phyloP scores from a whole-genome alignment of 2,329 filamentous ascomycete genomes.

The Apiospora marii region DNA sequence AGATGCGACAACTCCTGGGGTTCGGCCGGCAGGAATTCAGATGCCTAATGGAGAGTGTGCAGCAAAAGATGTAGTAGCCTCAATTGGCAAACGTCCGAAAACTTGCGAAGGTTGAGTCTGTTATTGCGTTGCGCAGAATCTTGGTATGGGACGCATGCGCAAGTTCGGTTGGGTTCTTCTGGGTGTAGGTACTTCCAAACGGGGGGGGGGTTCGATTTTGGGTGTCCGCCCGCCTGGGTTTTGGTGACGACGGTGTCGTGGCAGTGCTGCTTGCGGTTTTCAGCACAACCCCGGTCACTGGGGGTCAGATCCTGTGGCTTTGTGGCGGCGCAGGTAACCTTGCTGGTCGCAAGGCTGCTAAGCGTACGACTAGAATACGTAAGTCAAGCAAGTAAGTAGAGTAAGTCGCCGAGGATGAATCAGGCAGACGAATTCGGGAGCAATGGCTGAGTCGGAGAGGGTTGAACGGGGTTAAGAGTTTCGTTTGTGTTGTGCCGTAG shows the following conservation, averaged over 20 bases:
- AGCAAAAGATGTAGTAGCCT: background rate
- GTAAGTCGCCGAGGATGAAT: background rate
- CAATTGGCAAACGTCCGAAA: background rate
- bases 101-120: background rate
- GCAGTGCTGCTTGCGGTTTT: constrained; percentile 22
- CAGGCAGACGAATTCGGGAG: background rate
- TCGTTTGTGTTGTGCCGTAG: background rate
- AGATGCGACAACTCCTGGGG: background rate
- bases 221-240: constrained; percentile 13
- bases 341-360: constrained; percentile 4
- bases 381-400: background rate
- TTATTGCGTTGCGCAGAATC: constrained; percentile 4
- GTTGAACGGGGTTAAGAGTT: background rate
- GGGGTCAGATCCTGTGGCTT: background rate
- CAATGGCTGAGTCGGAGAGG: background rate
- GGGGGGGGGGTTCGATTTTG: constrained; percentile 13
- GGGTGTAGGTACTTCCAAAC: background rate
- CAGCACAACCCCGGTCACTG: constrained; percentile 15
- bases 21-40: background rate
- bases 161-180: constrained; percentile 19
- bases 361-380: background rate
- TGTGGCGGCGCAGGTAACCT: background rate
- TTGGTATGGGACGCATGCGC: constrained; percentile 8
- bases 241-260: constrained; percentile 22
- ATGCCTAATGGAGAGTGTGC: no score